Conservation (phyloP, 805 yeast species). For the Metschnikowia drakensbergensis region DNA sequence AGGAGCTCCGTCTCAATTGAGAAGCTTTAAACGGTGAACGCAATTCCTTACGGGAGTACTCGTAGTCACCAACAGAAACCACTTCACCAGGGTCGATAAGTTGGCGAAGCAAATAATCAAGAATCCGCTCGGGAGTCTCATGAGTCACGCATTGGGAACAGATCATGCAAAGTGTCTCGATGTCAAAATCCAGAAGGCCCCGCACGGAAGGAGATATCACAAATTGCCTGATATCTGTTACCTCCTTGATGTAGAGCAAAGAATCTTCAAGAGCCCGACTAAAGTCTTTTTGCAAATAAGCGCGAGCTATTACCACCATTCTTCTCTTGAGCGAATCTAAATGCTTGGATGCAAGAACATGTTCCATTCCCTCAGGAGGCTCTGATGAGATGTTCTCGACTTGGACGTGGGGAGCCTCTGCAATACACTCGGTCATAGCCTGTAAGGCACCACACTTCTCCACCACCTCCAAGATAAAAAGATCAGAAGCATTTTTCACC, state of each 20-base stretch:
- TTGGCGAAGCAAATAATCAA: slow-evolving; percentile 8
- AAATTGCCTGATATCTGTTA: slow-evolving; percentile 2
- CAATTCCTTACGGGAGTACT: slow-evolving; percentile 1
- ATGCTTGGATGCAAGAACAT: neutral
- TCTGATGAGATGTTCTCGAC: neutral
- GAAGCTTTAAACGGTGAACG: slow-evolving; percentile 2
- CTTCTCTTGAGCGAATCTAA: neutral
- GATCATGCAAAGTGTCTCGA: slow-evolving; percentile 10
- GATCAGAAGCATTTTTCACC: neutral
- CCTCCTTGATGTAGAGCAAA: slow-evolving; percentile 1
- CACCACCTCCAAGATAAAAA: neutral
- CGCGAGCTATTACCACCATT: slow-evolving; percentile 1
- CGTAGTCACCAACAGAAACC: slow-evolving; percentile 2
- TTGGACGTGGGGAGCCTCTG: neutral
- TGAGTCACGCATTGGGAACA: slow-evolving; percentile 6
- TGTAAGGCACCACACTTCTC: slow-evolving; percentile 1
- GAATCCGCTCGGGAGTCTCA: slow-evolving; percentile 1
- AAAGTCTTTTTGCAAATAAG: neutral
- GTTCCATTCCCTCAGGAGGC: neutral
- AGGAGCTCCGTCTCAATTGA: slow-evolving; percentile 9
- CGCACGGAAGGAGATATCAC: neutral
- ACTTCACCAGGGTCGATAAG: slow-evolving; percentile 7
- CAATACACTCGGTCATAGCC: neutral
- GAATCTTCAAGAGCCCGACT: neutral
- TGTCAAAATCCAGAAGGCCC: slow-evolving; percentile 13